Percentiles rank a stretch among this genome's conserved stretches.
Evolutionary conservation across 2,329 filamentous ascomycete species (phyloP).

Genomic region (Fusarium sp.): DNA sequence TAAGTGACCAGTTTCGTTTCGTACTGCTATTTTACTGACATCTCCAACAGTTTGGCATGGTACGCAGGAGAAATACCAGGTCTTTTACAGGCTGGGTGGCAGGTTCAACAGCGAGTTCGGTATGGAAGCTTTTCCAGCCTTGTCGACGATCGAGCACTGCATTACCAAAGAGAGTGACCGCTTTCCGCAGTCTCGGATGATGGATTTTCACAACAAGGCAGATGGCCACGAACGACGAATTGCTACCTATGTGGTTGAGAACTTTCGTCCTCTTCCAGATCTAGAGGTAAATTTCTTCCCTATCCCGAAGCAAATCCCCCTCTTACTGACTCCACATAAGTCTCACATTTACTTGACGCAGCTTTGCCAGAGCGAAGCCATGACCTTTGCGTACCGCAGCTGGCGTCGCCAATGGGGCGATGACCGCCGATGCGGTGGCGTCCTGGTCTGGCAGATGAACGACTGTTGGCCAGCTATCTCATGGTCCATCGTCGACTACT

Average conservation of each 20-base stretch:
- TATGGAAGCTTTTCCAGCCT: not conserved
- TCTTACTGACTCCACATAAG: not conserved
- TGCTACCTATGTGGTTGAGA: not conserved
- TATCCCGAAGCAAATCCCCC: accelerated
- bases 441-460: constrained; percentile 3
- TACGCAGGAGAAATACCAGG: not conserved
- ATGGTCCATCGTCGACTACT: not conserved
- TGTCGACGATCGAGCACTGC: not conserved
- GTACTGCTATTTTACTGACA: too few species aligned
- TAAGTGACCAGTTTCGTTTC: too few species aligned
- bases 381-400: not conserved
- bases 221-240: not conserved
- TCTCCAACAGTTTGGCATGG: not conserved
- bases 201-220: constrained; percentile 1
- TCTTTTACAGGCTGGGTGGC: not conserved
- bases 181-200: not conserved
- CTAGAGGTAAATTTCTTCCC: not conserved
- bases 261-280: not conserved
- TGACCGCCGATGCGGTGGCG: not conserved
- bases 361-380: not conserved
- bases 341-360: not conserved
- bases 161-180: not conserved
- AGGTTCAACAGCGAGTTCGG: constrained; percentile 3
- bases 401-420: constrained; percentile 4
- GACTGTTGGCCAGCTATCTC: not conserved